Evolutionary conservation across 2,329 filamentous ascomycete species (phyloP).

Genomic region (Colletotrichum cuscutae): DNA sequence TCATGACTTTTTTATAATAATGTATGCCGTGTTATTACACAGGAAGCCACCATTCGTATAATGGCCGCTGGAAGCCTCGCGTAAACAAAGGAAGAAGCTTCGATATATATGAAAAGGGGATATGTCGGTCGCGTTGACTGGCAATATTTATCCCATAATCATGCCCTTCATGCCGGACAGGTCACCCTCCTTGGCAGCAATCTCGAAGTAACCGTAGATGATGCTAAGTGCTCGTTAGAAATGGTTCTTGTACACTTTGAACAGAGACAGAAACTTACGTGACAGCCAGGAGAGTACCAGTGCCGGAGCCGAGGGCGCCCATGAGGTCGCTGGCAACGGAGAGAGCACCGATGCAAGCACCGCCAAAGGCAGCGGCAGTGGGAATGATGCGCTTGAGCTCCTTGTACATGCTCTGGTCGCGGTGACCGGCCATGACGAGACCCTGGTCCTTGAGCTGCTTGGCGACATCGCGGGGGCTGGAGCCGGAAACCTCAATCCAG

Average conservation of each 20-base stretch:
- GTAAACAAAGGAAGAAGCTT: constrained; percentile 34
- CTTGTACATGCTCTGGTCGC: constrained; percentile 99
- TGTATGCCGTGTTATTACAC: constrained; percentile 35
- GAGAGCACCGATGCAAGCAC: constrained; percentile 97
- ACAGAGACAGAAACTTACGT: constrained; percentile 74
- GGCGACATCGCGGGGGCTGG: constrained; percentile 95
- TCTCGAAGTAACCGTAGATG: constrained; percentile 99
- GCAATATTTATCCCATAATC: constrained; percentile 71
- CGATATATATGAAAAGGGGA: constrained; percentile 19
- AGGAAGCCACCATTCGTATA: constrained; percentile 18
- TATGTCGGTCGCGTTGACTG: constrained; percentile 30
- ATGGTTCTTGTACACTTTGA: neutral
- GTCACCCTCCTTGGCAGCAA: constrained; percentile 98
- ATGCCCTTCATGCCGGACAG: constrained; percentile 83
- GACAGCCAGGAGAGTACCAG: constrained; percentile 96
- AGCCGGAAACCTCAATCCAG: constrained; percentile 99
- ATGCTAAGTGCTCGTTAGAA: constrained; percentile 71
- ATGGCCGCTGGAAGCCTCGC: constrained; percentile 27
- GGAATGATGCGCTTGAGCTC: constrained; percentile 99
- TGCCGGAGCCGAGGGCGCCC: constrained; percentile 94
- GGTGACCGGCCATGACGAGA: constrained; percentile 98
- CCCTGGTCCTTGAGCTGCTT: constrained; percentile 99
- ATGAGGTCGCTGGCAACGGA: constrained; percentile 96
- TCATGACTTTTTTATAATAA: constrained; percentile 31
- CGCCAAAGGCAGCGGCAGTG: constrained; percentile 96